Percentiles rank a stretch among this genome's conserved stretches.
Conservation (phyloP, 2,329 filamentous ascomycete species). For the Penicillium sp. region DNA sequence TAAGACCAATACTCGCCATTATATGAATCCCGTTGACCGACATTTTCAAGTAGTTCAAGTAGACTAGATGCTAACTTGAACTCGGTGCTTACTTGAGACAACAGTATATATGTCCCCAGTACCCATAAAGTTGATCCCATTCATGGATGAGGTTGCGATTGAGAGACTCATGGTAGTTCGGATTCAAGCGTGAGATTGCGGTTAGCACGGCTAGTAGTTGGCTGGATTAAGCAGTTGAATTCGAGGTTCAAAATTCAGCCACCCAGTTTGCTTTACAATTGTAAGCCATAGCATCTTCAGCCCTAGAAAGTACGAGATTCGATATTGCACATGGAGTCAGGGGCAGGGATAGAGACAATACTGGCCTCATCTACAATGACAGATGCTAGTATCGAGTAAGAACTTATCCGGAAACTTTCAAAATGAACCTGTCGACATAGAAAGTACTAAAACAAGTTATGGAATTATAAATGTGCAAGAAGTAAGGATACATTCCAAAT, state of each 20-base stretch:
- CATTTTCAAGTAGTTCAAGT: neutral
- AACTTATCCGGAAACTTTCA: neutral
- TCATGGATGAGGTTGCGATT: neutral
- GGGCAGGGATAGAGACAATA: neutral
- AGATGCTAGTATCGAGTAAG: no score
- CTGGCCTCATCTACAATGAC: neutral
- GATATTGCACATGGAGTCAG: neutral
- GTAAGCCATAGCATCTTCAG: neutral
- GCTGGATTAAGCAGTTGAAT: neutral
- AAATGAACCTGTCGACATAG: neutral
- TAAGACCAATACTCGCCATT: neutral
- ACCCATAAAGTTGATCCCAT: neutral
- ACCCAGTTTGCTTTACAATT: neutral
- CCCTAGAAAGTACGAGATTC: neutral
- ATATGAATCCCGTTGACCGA: neutral
- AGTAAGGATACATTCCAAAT: constrained; percentile 20
- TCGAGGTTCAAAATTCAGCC: neutral
- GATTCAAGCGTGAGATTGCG: neutral
- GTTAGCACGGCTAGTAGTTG: neutral
- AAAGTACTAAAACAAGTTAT: neutral
- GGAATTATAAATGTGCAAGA: neutral
- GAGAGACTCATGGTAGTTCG: neutral
- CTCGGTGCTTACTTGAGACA: no score
- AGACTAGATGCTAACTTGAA: neutral
- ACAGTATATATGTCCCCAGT: neutral